Percentiles rank a stretch among this genome's conserved stretches.
Conservation (phyloP, 345 rosid species). For the Microthlaspi erraticum region DNA sequence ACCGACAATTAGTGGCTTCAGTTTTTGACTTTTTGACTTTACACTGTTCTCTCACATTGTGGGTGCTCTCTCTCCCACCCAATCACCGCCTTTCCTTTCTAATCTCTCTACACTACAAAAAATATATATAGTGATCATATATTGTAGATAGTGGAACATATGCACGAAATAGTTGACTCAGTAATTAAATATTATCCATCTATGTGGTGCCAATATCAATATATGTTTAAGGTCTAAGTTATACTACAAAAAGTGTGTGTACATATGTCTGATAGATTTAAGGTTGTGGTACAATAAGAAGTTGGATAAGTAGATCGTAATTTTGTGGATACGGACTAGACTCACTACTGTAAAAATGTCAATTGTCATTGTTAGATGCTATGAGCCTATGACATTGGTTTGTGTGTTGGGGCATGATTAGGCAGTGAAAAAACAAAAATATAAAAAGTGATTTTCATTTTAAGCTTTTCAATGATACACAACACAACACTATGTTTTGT, state of each 20-base stretch:
- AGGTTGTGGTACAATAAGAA: no score
- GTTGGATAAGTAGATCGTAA: no score
- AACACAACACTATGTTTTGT: not conserved
- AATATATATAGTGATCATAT: slow-evolving; percentile 13
- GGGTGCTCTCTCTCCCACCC: slow-evolving; percentile 38
- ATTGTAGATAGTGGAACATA: slow-evolving; percentile 33
- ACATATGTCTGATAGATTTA: not conserved
- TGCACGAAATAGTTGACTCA: slow-evolving; percentile 24
- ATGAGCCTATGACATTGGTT: slow-evolving; percentile 1
- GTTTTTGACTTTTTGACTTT: slow-evolving; percentile 34
- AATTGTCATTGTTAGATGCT: slow-evolving; percentile 2
- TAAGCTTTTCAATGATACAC: not conserved
- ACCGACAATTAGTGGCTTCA: slow-evolving; percentile 42
- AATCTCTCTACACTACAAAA: not conserved
- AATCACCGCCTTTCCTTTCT: slow-evolving; percentile 32
- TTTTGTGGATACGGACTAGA: no score
- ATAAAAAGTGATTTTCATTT: not conserved
- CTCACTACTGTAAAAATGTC: no score
- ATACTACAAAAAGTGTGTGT: not conserved
- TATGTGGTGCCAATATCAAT: not conserved
- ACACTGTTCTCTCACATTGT: slow-evolving; percentile 33
- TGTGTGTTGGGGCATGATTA: not conserved
- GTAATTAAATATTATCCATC: not conserved
- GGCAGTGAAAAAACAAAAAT: slow-evolving; percentile 1
- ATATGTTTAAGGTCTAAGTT: not conserved